Evolutionary conservation across 129 eudicot genomes (phyloP).

Genomic region (Centrapalus pauciflorus): DNA sequence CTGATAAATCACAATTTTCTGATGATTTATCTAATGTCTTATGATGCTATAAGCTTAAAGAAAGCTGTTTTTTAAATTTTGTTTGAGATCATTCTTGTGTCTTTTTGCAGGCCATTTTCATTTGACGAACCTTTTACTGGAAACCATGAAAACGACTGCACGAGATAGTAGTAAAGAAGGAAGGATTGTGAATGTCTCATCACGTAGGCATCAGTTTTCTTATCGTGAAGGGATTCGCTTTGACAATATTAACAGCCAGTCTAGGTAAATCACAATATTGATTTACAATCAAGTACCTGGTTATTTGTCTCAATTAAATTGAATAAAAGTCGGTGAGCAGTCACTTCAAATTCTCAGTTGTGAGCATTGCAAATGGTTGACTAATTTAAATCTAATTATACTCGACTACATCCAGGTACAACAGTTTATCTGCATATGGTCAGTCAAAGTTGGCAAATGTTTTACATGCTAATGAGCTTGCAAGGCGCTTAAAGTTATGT

Average conservation of each 20-base stretch:
- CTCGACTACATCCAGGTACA: constrained; percentile 36
- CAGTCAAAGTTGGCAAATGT: constrained; percentile 66
- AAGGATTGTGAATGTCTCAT: constrained; percentile 69
- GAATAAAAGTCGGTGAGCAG: not conserved
- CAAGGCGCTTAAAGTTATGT: constrained; percentile 45
- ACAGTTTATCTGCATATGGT: constrained; percentile 52
- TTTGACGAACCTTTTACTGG: constrained; percentile 63
- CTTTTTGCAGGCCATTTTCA: constrained; percentile 63
- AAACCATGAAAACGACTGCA: constrained; percentile 60
- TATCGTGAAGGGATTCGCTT: constrained; percentile 64
- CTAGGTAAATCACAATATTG: constrained; percentile 30
- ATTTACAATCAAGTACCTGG: not conserved
- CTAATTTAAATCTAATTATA: not conserved
- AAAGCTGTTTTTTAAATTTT: not conserved
- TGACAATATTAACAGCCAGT: constrained; percentile 48
- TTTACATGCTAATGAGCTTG: constrained; percentile 63
- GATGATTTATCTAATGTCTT: not conserved
- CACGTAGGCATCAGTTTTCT: constrained; percentile 50
- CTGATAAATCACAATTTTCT: not conserved
- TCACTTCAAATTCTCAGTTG: too few species aligned
- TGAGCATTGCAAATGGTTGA: too few species aligned
- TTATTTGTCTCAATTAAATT: not conserved
- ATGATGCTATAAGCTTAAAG: not conserved
- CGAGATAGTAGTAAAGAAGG: constrained; percentile 41
- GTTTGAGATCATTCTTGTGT: not conserved